These are phyloP conservation scores for Aurifilum marmelostoma DNA, from an alignment of 2,329 filamentous ascomycete species.

Conservation along the genomic window DNA sequence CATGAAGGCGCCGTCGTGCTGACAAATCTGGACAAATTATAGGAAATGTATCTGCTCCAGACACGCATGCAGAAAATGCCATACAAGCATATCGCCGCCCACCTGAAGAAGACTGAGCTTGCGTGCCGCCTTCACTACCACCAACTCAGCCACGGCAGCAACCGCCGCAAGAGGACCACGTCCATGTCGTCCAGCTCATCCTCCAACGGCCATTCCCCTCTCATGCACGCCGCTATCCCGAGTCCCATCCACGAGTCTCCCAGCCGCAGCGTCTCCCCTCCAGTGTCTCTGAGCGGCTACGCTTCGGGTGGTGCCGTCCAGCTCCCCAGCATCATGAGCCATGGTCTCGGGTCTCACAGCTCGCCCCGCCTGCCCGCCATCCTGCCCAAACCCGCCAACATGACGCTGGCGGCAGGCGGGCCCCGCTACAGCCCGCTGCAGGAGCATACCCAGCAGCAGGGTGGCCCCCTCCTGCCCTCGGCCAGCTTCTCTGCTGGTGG, in stretches of 20 bases:
- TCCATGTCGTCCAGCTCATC: conserved; percentile 71
- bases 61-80: conserved; percentile 87
- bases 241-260: conserved; percentile 55
- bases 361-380: conserved; percentile 62
- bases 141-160: conserved; percentile 80
- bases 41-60: conserved; percentile 84
- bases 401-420: conserved; percentile 47
- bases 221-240: conserved; percentile 50
- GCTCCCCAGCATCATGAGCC: conserved; percentile 55
- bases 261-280: conserved; percentile 55
- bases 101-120: conserved; percentile 85
- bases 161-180: conserved; percentile 75
- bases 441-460: conserved; percentile 48
- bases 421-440: conserved; percentile 43
- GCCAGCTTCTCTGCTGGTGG: conserved; percentile 40
- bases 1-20: neutral
- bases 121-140: conserved; percentile 88
- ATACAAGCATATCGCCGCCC: conserved; percentile 85
- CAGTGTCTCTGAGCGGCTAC: conserved; percentile 49
- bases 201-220: conserved; percentile 53
- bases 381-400: conserved; percentile 65
- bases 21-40: conserved; percentile 4
- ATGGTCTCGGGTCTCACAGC: conserved; percentile 42
- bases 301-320: conserved; percentile 48
- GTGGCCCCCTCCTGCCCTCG: conserved; percentile 50